phyloP scores from a whole-genome alignment of 1,284 basidiomycete species.

The Boletus smithii region DNA sequence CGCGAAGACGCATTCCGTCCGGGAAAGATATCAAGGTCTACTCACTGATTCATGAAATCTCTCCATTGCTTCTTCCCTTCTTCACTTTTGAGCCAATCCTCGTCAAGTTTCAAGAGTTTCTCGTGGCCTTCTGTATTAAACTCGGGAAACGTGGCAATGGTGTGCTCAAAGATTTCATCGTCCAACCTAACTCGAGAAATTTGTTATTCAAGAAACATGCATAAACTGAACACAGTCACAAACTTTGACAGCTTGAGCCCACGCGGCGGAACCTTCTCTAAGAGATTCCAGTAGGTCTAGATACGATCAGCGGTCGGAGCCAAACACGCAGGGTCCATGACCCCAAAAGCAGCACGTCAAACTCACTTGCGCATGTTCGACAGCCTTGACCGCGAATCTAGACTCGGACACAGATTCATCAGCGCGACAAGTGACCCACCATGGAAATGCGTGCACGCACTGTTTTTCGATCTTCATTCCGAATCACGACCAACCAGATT shows the following conservation, averaged over 20 bases:
- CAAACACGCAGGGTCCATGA: conserved; percentile 1
- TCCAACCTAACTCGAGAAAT: conserved; percentile 59
- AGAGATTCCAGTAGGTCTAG: conserved; percentile 96
- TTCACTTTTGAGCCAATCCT: conserved; percentile 92
- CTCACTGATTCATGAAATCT: conserved; percentile 82
- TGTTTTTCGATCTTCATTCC: conserved; percentile 89
- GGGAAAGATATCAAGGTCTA: conserved; percentile 11
- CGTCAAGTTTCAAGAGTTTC: conserved; percentile 75
- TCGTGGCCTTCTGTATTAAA: conserved; percentile 61
- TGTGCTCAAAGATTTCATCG: conserved; percentile 86
- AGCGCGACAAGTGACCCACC: conserved; percentile 16
- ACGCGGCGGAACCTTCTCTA: conserved; percentile 78
- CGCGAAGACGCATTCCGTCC: neutral
- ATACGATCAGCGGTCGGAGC: conserved; percentile 18
- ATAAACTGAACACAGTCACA: conserved; percentile 24
- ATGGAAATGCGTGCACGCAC: conserved; percentile 44
- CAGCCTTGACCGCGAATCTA: conserved; percentile 93
- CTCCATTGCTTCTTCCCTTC: conserved; percentile 94
- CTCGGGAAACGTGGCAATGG: conserved; percentile 82
- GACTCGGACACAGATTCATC: conserved; percentile 15
- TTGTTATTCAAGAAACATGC: conserved; percentile 12
- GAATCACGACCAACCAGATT: conserved; percentile 1
- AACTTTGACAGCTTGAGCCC: conserved; percentile 82
- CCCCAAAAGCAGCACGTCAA: conserved; percentile 2
- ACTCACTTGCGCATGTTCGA: conserved; percentile 88